Evolutionary conservation across 495 filamentous ascomycete genomes (phyloP).

Genomic region (Monascus purpureus): DNA sequence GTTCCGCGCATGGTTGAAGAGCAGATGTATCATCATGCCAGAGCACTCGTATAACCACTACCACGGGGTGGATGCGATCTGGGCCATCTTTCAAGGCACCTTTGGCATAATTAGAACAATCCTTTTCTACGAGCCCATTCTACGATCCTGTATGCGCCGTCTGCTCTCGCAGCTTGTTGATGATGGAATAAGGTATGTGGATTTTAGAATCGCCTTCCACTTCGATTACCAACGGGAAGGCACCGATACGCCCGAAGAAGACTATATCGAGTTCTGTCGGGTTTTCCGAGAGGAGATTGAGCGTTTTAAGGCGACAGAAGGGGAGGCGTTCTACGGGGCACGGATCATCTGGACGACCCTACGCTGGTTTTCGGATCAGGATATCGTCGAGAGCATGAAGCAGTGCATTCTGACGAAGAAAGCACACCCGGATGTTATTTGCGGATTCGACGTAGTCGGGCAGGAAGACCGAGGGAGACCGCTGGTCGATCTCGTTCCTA

Average conservation of each 20-base stretch:
- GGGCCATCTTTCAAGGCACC: slow-evolving; percentile 58
- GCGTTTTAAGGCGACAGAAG: slow-evolving; percentile 55
- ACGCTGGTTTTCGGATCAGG: slow-evolving; percentile 44
- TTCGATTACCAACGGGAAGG: slow-evolving; percentile 46
- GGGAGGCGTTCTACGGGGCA: slow-evolving; percentile 66
- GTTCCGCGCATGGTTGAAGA: slow-evolving; percentile 68
- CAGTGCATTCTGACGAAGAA: slow-evolving; percentile 69
- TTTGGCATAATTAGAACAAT: slow-evolving; percentile 60
- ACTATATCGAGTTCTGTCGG: slow-evolving; percentile 50
- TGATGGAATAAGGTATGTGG: slow-evolving; percentile 74
- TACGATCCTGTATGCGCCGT: slow-evolving; percentile 54
- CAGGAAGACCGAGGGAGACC: slow-evolving; percentile 69
- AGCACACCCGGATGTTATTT: slow-evolving; percentile 63
- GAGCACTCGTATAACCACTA: slow-evolving; percentile 67
- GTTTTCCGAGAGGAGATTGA: slow-evolving; percentile 69
- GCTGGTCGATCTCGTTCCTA: slow-evolving; percentile 60
- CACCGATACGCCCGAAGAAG: slow-evolving; percentile 42
- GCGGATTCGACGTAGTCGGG: slow-evolving; percentile 79
- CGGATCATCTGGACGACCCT: slow-evolving; percentile 79
- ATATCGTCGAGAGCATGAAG: slow-evolving; percentile 67
- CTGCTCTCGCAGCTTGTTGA: slow-evolving; percentile 52
- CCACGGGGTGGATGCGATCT: slow-evolving; percentile 66
- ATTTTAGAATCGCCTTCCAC: slow-evolving; percentile 48
- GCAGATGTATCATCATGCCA: slow-evolving; percentile 51
- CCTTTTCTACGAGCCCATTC: slow-evolving; percentile 83